Evolutionary conservation across 768 basidiomycete genomes (phyloP).

Genomic region (Mycena crocata): DNA sequence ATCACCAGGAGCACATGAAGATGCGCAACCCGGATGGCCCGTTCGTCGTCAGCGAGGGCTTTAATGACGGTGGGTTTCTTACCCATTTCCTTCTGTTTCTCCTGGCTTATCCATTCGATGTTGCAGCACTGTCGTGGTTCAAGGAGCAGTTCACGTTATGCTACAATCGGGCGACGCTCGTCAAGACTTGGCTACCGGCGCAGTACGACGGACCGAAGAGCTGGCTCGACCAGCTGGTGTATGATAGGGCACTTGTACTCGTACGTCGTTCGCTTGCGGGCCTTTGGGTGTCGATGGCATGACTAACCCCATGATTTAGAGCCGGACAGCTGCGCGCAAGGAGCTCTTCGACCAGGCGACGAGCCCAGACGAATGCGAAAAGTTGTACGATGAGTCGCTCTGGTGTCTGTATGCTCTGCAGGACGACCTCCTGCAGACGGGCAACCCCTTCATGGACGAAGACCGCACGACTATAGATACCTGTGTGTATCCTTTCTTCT

Average conservation of each 20-base stretch:
- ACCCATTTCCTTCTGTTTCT: not conserved
- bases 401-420: conserved; percentile 95
- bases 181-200: conserved; percentile 88
- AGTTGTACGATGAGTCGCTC: conserved; percentile 92
- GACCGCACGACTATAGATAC: conserved; percentile 83
- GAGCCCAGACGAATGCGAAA: conserved; percentile 87
- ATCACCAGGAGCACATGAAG: conserved; percentile 84
- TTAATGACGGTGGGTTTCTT: conserved; percentile 71
- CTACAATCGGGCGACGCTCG: conserved; percentile 88
- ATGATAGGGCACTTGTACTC: conserved; percentile 89
- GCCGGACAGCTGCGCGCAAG: conserved; percentile 91
- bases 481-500: conserved; percentile 58
- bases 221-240: conserved; percentile 91
- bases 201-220: conserved; percentile 86
- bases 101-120: not conserved
- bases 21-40: conserved; percentile 83
- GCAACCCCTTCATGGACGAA: conserved; percentile 88
- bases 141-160: conserved; percentile 94
- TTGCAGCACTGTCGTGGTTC: conserved; percentile 88
- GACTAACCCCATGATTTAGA: conserved; percentile 56
- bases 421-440: conserved; percentile 86
- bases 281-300: not conserved
- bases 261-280: conserved; percentile 58
- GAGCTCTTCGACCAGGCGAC: conserved; percentile 86
- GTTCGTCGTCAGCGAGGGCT: conserved; percentile 82